Evolutionary conservation across 148 eudicot species (phyloP), one percentile per base, ranked within the genome.

Genomic region (Diospyros kaki): DNA sequence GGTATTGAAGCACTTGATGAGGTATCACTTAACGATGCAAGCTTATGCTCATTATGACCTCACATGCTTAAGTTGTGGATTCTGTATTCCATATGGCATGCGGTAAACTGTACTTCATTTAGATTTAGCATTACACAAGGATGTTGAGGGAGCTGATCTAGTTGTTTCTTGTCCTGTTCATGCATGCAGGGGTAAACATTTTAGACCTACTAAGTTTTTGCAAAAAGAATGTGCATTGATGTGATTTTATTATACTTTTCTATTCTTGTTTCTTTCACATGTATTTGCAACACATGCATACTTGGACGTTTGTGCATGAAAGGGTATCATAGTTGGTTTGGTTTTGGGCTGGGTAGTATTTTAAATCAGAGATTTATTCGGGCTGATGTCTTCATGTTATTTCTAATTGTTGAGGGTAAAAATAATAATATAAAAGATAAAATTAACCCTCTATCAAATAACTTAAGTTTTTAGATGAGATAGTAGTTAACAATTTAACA

Each of bases 1-100:
- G 79, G 18, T 39, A 17, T 9, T 51, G 39, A 48, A 62, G 68
- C 68, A 62, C 68, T 14, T 51, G 66, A 60, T 63, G 9, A 58
- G 54, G 13, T 8, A 43, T 58, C 39, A 42, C 42, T 18, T 9
- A 7, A 17, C n/a, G 12, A 17, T 38, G 46, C 12, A 2, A 9
- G 45, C 42, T 17, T 62, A 59, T 2, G 46, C n/a, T 72, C 17
- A 72, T 58, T 17, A 4, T 60, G 64, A 46, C 43, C 15, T 17
- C 75, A 48, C 45, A 48, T 18, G 42, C 67, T 71, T 59, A 72
- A 44, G 18, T 44, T 12, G 0, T 42, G 5, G 70, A 17, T 17
- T 67, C 54, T 48, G 15, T 67, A 13, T 67, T 66, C 38, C 69
- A 44, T 45, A 43, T 51, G 7, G 44, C 50, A 59, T 0, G 1